Evolutionary conservation across 208 protist genomes (phyloP).

Genomic region (Plasmodiophora brassicae): DNA sequence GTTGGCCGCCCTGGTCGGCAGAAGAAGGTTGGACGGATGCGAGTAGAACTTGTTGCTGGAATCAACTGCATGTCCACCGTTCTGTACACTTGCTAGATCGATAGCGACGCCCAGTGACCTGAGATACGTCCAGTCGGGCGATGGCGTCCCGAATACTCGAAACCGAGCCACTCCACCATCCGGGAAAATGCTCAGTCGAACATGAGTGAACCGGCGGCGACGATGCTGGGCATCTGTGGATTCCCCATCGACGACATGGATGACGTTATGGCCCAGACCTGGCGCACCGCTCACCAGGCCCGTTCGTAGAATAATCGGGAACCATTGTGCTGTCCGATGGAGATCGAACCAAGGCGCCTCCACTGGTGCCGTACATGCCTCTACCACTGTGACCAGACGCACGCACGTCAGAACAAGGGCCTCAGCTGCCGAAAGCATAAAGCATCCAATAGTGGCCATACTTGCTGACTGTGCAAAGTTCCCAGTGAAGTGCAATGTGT

Average conservation of each 20-base stretch:
- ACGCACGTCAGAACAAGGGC: no score
- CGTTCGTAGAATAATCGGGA: not conserved
- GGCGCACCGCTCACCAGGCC: not conserved
- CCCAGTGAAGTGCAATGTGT: not conserved
- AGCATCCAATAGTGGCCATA: no score
- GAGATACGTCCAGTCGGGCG: not conserved
- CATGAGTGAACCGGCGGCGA: not conserved
- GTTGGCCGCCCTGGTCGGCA: not conserved
- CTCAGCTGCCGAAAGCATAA: not conserved
- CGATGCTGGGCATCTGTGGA: not conserved
- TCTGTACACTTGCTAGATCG: not conserved
- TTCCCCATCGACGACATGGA: not conserved
- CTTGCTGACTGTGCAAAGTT: not conserved
- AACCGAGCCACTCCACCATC: not conserved
- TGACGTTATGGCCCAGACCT: not conserved
- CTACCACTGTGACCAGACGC: not conserved
- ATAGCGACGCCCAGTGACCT: not conserved
- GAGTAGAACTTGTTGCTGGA: conserved; percentile 17
- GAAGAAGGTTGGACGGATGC: not conserved
- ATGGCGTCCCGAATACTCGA: not conserved
- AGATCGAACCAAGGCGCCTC: not conserved
- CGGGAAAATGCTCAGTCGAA: not conserved
- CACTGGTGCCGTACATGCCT: not conserved
- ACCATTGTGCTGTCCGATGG: not conserved
- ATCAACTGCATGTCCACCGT: not conserved